Conservation (phyloP, 306 rosid species). For the Hippophae rhamnoides region DNA sequence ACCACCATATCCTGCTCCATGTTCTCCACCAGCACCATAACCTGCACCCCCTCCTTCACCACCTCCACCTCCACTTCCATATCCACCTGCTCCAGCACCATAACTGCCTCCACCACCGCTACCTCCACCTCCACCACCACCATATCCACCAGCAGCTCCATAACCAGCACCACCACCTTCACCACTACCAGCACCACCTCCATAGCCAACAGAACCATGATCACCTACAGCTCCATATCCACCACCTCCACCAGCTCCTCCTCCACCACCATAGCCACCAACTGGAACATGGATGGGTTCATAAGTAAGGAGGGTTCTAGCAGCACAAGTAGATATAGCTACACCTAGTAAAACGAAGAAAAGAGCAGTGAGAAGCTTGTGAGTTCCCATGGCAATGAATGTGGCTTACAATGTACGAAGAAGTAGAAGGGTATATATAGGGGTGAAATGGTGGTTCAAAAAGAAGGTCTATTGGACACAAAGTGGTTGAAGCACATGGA, state of each 20-base stretch:
- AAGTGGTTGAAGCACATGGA: slow-evolving; percentile 51
- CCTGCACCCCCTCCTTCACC: slow-evolving; percentile 26
- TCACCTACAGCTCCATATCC: slow-evolving; percentile 14
- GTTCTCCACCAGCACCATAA: slow-evolving; percentile 33
- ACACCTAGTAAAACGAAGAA: slow-evolving; percentile 38
- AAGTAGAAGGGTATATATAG: slow-evolving; percentile 39
- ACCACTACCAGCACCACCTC: slow-evolving; percentile 20
- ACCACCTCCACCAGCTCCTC: slow-evolving; percentile 26
- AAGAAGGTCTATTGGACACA: slow-evolving; percentile 18
- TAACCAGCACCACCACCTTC: slow-evolving; percentile 13
- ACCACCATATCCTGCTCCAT: slow-evolving; percentile 26
- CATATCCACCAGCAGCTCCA: slow-evolving; percentile 27
- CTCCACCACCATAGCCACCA: slow-evolving; percentile 31
- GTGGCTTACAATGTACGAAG: slow-evolving; percentile 16
- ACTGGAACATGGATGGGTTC: slow-evolving; percentile 17
- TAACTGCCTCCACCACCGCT: slow-evolving; percentile 24
- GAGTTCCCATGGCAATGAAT: slow-evolving; percentile 36
- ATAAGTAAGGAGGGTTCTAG: slow-evolving; percentile 40
- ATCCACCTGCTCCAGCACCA: slow-evolving; percentile 20
- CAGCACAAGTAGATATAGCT: slow-evolving; percentile 40
- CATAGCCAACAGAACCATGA: slow-evolving; percentile 30
- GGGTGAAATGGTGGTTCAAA: slow-evolving; percentile 12
- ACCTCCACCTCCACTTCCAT: slow-evolving; percentile 14
- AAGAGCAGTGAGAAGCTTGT: slow-evolving; percentile 19
- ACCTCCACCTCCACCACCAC: slow-evolving; percentile 24